Percentiles rank a stretch among this genome's conserved stretches.
phyloP scores from a whole-genome alignment of 441 rosid species.

The Erodium moschatum region DNA sequence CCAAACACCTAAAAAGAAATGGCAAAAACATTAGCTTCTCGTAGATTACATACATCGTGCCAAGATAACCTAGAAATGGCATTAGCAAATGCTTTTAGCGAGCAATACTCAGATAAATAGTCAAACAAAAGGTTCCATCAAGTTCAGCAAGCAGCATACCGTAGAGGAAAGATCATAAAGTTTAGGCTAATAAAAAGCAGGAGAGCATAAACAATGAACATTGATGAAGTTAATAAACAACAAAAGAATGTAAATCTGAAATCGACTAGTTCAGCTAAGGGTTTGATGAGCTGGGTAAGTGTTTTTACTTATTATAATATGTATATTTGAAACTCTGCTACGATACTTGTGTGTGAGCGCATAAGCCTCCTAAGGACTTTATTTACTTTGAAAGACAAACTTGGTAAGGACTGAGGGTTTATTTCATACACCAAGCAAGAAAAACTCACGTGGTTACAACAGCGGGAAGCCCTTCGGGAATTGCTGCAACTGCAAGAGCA shows the following conservation, averaged over 20 bases:
- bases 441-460: constrained; percentile 93
- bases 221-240: not conserved
- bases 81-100: constrained; percentile 3
- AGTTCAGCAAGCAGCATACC: not conserved
- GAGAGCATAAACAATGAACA: not conserved
- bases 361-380: not conserved
- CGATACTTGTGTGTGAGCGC: not conserved
- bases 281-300: not conserved
- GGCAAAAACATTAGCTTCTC: constrained; percentile 9
- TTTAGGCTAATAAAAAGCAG: not conserved
- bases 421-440: constrained; percentile 15
- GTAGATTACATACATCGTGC: not conserved
- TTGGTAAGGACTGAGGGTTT: not conserved
- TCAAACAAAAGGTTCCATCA: not conserved
- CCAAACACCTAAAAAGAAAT: constrained; percentile 65
- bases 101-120: not conserved
- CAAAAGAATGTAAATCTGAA: not conserved
- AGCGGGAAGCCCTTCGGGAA: constrained; percentile 99
- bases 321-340: not conserved
- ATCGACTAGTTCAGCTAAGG: not conserved
- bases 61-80: constrained; percentile 3
- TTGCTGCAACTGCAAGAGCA: constrained; percentile 99
- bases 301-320: not conserved
- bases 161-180: not conserved
- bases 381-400: not conserved